Conservation (phyloP, 2,329 filamentous ascomycete species). For the Fusarium siculi region DNA sequence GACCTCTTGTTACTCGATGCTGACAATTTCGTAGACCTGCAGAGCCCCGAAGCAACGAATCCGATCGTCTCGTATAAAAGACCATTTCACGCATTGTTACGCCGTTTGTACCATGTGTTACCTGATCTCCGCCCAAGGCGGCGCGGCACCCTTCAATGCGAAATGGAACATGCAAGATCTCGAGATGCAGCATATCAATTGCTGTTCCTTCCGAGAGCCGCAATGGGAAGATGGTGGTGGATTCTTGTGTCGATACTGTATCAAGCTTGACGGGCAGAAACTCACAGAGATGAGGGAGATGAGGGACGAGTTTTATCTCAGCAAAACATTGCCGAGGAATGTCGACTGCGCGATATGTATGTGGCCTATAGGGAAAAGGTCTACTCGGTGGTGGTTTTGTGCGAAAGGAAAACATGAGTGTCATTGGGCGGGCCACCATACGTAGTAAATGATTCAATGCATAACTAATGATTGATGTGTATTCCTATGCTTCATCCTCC, state of each 20-base stretch:
- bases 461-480: too few relatives aligned
- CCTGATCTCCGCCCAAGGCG: background rate
- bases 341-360: constrained; percentile 17
- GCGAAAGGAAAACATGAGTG: constrained; percentile 17
- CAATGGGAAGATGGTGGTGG: background rate
- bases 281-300: background rate
- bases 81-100: constrained; percentile 21
- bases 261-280: background rate
- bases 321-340: background rate
- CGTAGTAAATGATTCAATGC: background rate
- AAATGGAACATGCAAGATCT: constrained; percentile 25
- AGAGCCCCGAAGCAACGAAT: background rate
- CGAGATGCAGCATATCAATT: constrained; percentile 13
- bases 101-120: constrained; percentile 18
- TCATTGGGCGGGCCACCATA: constrained; percentile 24
- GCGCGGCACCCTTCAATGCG: constrained; percentile 3
- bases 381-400: constrained; percentile 24
- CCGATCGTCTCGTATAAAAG: background rate
- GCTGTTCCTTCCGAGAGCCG: background rate
- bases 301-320: constrained; percentile 5
- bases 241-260: background rate
- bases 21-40: background rate
- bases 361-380: background rate
- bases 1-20: accelerated
- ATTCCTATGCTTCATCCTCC: background rate